Evolutionary conservation across 164 flowering plant genomes (phyloP).

Genomic region (Platanus orientalis): DNA sequence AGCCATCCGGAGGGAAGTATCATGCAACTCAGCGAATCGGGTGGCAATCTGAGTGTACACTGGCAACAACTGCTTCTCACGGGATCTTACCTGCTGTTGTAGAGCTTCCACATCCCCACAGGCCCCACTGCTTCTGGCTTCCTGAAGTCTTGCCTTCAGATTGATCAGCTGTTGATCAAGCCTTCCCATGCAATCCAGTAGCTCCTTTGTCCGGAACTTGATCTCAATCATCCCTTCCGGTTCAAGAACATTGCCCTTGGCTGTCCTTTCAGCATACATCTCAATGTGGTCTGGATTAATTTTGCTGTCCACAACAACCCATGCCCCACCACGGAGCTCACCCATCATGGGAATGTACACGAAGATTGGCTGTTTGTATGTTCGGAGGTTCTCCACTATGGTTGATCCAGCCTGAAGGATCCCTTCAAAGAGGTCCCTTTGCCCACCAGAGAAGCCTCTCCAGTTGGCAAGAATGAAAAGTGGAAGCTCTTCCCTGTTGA

Average conservation of each 20-base stretch:
- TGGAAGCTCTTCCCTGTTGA: slow-evolving; percentile 94
- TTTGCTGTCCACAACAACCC: slow-evolving; percentile 94
- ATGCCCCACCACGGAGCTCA: slow-evolving; percentile 99
- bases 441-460: slow-evolving; percentile 99
- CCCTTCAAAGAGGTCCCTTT: slow-evolving; percentile 97
- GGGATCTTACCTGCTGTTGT: slow-evolving; percentile 61
- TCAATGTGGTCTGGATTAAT: slow-evolving; percentile 92
- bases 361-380: slow-evolving; percentile 90
- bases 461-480: slow-evolving; percentile 97
- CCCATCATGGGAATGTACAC: slow-evolving; percentile 97
- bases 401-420: slow-evolving; percentile 99
- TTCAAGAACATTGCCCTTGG: slow-evolving; percentile 99
- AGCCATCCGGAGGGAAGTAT: slow-evolving; percentile 94
- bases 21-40: slow-evolving; percentile 92
- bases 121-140: slow-evolving; percentile 34
- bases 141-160: slow-evolving; percentile 61
- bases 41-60: slow-evolving; percentile 95
- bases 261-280: slow-evolving; percentile 94
- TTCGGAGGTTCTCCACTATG: slow-evolving; percentile 94
- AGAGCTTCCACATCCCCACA: slow-evolving; percentile 34
- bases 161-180: slow-evolving; percentile 64
- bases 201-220: slow-evolving; percentile 76
- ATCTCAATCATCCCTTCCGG: slow-evolving; percentile 99
- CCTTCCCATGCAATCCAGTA: slow-evolving; percentile 91
- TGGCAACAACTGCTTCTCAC: slow-evolving; percentile 87